These are phyloP conservation scores for Blastocystis sp. DNA, from an alignment of 352 stramenopile genomes.

Conservation along the genomic window DNA sequence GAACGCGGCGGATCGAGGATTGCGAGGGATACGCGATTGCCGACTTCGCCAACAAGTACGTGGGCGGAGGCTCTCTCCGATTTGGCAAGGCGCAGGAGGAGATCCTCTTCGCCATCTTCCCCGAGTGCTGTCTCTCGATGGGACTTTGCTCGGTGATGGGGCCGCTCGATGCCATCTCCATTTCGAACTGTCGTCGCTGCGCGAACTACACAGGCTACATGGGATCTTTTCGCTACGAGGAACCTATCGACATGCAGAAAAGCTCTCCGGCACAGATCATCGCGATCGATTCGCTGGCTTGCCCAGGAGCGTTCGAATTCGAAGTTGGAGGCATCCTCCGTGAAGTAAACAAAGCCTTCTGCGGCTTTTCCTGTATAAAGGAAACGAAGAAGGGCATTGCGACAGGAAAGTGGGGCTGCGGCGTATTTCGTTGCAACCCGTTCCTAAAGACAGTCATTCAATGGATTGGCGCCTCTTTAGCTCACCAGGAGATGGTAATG, in stretches of 20 bases:
- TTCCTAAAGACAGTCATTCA: not conserved
- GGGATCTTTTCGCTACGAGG: not conserved
- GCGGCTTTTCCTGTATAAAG: not conserved
- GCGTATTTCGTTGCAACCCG: not conserved
- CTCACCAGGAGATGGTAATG: not conserved
- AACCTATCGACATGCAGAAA: not conserved
- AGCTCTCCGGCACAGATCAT: not conserved
- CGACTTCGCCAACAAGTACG: not conserved
- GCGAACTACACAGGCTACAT: not conserved
- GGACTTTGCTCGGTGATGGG: not conserved
- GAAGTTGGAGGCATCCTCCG: not conserved
- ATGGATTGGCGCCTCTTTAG: slow-evolving; percentile 1
- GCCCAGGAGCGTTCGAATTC: not conserved
- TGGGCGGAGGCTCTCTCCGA: not conserved
- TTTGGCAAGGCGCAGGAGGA: not conserved
- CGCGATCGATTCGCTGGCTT: not conserved
- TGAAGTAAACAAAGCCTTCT: slow-evolving; percentile 24
- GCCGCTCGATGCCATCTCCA: not conserved
- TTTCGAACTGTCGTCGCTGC: not conserved
- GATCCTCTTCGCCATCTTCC: not conserved
- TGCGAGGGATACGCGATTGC: not conserved
- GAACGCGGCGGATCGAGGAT: not conserved
- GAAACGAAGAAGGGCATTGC: not conserved
- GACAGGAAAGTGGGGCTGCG: slow-evolving; percentile 19
- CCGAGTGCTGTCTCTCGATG: not conserved